These are phyloP conservation scores for Scortechinia acanthostroma DNA, from an alignment of 2,329 filamentous ascomycete genomes.

Conservation along the genomic window DNA sequence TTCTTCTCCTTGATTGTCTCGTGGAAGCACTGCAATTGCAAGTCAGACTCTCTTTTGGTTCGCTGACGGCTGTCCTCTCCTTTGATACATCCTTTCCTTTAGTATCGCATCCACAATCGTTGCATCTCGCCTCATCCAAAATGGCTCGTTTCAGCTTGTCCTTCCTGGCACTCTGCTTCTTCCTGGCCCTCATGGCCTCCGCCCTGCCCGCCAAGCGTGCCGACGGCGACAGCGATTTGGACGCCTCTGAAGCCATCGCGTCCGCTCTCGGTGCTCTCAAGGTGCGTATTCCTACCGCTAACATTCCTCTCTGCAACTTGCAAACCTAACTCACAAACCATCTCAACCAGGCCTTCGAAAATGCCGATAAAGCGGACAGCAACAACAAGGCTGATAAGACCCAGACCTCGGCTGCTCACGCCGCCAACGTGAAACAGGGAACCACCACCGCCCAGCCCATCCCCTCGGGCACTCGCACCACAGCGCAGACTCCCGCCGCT, in stretches of 20 bases:
- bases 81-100: neutral
- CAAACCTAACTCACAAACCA: neutral
- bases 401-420: too few relatives aligned
- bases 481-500: neutral
- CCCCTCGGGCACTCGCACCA: too few relatives aligned
- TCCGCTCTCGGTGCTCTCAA: neutral
- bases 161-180: neutral
- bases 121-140: neutral
- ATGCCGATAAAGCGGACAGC: neutral
- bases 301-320: neutral
- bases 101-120: neutral
- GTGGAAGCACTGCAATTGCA: too few relatives aligned
- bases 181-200: neutral
- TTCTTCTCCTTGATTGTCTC: too few relatives aligned
- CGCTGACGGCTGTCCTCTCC: too few relatives aligned
- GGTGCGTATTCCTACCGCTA: too few relatives aligned
- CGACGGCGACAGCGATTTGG: neutral
- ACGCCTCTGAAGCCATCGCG: neutral
- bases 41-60: too few relatives aligned
- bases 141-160: constrained; percentile 1
- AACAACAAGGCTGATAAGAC: neutral
- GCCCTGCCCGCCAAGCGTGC: neutral
- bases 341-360: neutral
- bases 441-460: too few relatives aligned
- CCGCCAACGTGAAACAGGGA: too few relatives aligned